Conservation (phyloP, 371 early-diverging fungal genomes). For the Apophysomyces trapeziformis region DNA sequence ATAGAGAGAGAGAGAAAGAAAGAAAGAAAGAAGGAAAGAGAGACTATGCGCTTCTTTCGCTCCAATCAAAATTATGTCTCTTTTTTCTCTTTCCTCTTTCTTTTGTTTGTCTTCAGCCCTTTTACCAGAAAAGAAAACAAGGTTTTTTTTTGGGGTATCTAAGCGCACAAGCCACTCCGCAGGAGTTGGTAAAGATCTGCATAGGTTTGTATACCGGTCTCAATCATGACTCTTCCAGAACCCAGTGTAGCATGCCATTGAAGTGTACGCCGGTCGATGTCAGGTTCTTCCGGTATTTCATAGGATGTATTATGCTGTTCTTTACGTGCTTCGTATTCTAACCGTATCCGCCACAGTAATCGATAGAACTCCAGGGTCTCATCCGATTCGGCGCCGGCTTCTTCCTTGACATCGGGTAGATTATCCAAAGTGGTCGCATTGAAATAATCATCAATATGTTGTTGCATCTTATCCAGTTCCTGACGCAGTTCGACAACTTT, state of each 20-base stretch:
- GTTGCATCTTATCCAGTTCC: constrained; percentile 13
- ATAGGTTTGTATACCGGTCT: constrained; percentile 10
- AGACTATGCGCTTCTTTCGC: too few species aligned
- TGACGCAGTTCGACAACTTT: constrained; percentile 4
- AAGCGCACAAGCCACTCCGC: constrained; percentile 8
- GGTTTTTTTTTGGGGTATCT: not conserved
- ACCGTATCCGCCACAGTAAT: constrained; percentile 10
- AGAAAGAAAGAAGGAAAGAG: too few species aligned
- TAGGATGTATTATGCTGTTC: not conserved
- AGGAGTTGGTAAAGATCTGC: constrained; percentile 9
- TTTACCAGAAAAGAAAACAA: too few species aligned
- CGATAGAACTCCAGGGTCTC: constrained; percentile 13
- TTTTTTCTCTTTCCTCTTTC: too few species aligned
- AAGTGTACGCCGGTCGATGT: not conserved
- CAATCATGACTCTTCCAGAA: constrained; percentile 8
- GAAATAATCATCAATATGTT: not conserved
- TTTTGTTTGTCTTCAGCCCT: too few species aligned
- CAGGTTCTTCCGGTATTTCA: constrained; percentile 1
- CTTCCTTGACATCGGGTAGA: not conserved
- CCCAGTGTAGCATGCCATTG: constrained; percentile 13
- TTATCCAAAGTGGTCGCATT: not conserved
- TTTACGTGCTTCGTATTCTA: constrained; percentile 4
- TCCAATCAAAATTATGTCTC: too few species aligned
- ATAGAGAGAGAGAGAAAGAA: not conserved
- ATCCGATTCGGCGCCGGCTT: constrained; percentile 1